A percentile compares a stretch with the other conserved stretches of the same genome.
Evolutionary conservation across 345 rosid species (phyloP).

Genomic region (thale cress (Arabidopsis thaliana)): TAIR10.1 NC_003076.8:7637001-7637500

Average conservation of each 20-base stretch:
- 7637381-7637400: conserved; percentile 37
- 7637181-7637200: conserved; percentile 34
- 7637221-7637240: neutral
- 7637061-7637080: neutral
- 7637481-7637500: neutral
- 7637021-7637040: too few relatives aligned
- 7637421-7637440: neutral
- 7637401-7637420: neutral
- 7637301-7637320: conserved; percentile 14
- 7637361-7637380: conserved; percentile 32
- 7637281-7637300: conserved; percentile 35
- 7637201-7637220: neutral
- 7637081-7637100: neutral
- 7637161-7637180: neutral
- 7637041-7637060: too few relatives aligned
- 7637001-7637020: too few relatives aligned
- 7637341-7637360: neutral
- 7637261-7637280: neutral
- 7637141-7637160: neutral
- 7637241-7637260: conserved; percentile 17
- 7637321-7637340: neutral
- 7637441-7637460: neutral
- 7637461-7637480: neutral
- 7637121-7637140: neutral
- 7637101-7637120: neutral